phyloP scores from a whole-genome alignment of 257 asterid species.

The Solanum gandarillasii region DNA sequence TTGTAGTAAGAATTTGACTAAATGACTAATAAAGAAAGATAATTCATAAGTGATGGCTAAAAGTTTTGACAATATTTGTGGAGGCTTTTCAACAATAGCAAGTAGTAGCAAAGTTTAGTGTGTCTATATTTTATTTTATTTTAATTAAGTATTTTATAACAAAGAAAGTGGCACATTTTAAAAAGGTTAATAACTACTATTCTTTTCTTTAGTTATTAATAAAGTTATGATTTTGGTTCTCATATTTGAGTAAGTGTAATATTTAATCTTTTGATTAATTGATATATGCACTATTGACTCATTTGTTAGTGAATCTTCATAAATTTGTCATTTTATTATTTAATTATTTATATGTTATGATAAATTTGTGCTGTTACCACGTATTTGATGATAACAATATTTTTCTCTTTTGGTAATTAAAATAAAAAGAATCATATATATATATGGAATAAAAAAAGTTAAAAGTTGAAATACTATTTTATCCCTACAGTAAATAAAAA shows the following conservation, averaged over 20 bases:
- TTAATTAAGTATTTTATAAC: background rate
- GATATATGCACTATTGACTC: background rate
- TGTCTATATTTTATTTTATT: background rate
- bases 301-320: background rate
- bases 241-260: background rate
- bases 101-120: background rate
- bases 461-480: too few relatives aligned
- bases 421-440: background rate
- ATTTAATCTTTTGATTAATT: background rate
- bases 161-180: background rate
- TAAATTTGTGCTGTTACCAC: background rate
- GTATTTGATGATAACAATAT: background rate
- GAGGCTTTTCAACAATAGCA: background rate
- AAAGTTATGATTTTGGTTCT: background rate
- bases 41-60: background rate
- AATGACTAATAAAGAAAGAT: background rate
- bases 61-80: background rate
- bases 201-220: background rate
- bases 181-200: background rate
- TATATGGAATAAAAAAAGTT: too few relatives aligned
- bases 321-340: background rate
- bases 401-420: background rate
- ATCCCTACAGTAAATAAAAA: too few relatives aligned
- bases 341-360: too few relatives aligned
- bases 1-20: background rate